Evolutionary conservation across 1,284 basidiomycete genomes (phyloP), one percentile per base, ranked within the genome.

Genomic region (Naganishia sp.): DNA sequence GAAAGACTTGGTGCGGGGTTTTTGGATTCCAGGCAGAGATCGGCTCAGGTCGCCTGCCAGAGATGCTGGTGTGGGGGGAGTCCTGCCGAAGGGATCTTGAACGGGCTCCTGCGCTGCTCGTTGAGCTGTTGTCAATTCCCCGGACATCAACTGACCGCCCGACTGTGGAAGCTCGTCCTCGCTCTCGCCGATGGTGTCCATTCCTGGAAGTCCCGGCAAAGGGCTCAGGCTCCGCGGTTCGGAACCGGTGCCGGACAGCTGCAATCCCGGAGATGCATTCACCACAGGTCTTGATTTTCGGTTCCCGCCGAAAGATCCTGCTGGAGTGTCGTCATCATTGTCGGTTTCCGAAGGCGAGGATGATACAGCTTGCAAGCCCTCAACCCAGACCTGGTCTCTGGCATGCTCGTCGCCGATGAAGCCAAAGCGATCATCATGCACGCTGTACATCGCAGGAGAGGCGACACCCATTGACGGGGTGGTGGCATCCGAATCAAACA

Each of bases 371-470:
- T 72, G 70, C 4, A 80, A 67, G 3, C 74, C 76, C 49, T 76
- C 74, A 43, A 80, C 75, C 68, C 71, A 76, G 28, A 80, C 79
- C 35, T 77, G 74, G 25, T 70, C 68, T 51, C 58, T 23, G 15
- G 58, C 47, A 6, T 61, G 47, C 50, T 61, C 58, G 32, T 61
- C 58, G 39, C 58, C 58, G 21, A 61, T 61, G 46, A 61, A 61
- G 9, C 58, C 58, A 42, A 61, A 61, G 47, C 58, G 58, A 28
- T 61, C 58, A 35, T 61, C 58, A n/a, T 61, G 41, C 15, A 49
- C 50, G 21, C 7, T 51, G 47, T 51, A 61, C 47, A 61, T 32
- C 21, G 41, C 41, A 18, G 58, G 58, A 1, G 58, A 61, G 18
- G 58, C 58, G 23, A 61, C 45, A 50, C 58, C 49, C 35, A 61